A percentile compares a stretch with the other conserved stretches of the same genome.
phyloP scores from a whole-genome alignment of 805 yeast species.

The Metschnikowia hibisci region DNA sequence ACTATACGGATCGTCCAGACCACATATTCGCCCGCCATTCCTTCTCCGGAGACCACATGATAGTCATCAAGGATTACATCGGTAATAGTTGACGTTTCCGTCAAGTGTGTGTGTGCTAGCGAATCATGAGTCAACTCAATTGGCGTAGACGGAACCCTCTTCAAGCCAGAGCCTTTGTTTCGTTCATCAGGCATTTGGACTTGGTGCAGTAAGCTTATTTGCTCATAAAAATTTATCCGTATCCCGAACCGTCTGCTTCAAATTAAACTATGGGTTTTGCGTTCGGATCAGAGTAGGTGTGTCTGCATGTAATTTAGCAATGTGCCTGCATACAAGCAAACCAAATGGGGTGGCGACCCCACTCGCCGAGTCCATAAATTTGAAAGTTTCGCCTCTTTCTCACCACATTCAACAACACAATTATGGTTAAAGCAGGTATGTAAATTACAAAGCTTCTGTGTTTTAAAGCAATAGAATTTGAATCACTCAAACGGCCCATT shows the following conservation, averaged over 20 bases:
- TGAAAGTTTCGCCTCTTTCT: neutral
- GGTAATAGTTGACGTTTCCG: slow-evolving; percentile 31
- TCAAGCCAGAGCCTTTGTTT: slow-evolving; percentile 1
- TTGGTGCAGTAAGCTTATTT: too few species aligned
- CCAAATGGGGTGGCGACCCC: slow-evolving; percentile 3
- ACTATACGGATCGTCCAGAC: slow-evolving; percentile 39
- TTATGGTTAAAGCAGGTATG: slow-evolving; percentile 66
- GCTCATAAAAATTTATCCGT: too few species aligned
- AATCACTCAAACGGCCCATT: neutral
- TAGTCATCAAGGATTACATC: slow-evolving; percentile 41
- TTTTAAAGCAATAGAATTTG: too few species aligned
- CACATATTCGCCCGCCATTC: slow-evolving; percentile 30
- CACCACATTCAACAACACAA: slow-evolving; percentile 12
- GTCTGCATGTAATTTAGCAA: slow-evolving; percentile 5
- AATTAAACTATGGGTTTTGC: too few species aligned
- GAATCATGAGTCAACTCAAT: slow-evolving; percentile 30
- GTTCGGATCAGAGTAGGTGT: neutral
- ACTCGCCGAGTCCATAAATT: slow-evolving; percentile 5
- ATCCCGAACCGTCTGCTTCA: too few species aligned
- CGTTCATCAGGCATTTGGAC: neutral
- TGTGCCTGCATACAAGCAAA: slow-evolving; percentile 1
- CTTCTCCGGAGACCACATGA: slow-evolving; percentile 36
- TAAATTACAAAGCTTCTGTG: slow-evolving; percentile 19
- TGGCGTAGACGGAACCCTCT: slow-evolving; percentile 25
- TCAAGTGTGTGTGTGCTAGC: slow-evolving; percentile 15